Conservation (phyloP, 1,284 basidiomycete genomes). For the Rhodotorula sp. region DNA sequence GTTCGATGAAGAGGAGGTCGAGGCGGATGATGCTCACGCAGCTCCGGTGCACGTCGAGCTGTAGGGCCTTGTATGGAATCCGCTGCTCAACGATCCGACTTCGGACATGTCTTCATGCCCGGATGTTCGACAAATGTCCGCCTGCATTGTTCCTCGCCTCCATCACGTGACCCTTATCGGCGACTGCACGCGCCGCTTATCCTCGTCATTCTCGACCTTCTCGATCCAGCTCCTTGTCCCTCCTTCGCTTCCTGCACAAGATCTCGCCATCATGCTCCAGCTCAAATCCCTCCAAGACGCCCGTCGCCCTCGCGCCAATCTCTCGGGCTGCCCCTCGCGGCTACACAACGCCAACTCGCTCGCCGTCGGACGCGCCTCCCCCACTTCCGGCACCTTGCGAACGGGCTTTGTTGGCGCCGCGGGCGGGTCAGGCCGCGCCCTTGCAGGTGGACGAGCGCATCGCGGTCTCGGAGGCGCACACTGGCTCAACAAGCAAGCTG, state of each 20-base stretch:
- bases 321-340: not conserved
- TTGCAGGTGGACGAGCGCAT: not conserved
- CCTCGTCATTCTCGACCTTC: conserved; percentile 1
- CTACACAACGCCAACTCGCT: not conserved
- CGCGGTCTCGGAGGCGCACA: not conserved
- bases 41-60: conserved; percentile 5
- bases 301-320: conserved; percentile 8
- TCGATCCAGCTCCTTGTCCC: not conserved
- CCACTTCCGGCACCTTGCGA: not conserved
- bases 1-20: not conserved
- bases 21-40: not conserved
- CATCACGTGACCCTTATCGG: not conserved
- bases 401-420: not conserved
- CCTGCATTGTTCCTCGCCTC: not conserved
- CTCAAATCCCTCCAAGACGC: conserved; percentile 19
- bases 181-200: not conserved
- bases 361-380: not conserved
- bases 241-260: not conserved
- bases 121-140: not conserved
- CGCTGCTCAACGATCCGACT: not conserved
- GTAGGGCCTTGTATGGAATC: not conserved
- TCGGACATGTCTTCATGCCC: not conserved
- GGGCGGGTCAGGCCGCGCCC: not conserved
- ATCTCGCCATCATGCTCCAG: not conserved
- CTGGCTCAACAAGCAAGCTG: no score